Base-by-base conservation (phyloP, 768 basidiomycete genomes). In the Tricholoma matsutake region DNA sequence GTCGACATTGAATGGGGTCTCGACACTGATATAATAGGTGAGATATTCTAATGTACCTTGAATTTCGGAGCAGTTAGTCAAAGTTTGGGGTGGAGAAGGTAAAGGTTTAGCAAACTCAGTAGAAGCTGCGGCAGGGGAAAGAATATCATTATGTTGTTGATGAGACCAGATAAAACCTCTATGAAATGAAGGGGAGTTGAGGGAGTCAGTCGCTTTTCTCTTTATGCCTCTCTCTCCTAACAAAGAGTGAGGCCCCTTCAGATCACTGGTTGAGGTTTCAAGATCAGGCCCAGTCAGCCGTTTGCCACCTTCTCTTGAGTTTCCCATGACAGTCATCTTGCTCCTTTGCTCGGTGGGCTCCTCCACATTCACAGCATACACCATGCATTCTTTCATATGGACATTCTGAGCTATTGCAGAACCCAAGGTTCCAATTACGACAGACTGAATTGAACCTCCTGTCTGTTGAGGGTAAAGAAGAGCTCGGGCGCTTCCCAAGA, bases 1-100 rank as follows among this genome's bases (percentile, higher is more conserved):
- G n/a, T n/a, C n/a, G n/a, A n/a, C n/a, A n/a, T 72, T 61, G 49
- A 73, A 69, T 0, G 72, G 73, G 0, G 69, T 75, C 0, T 70
- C 62, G 29, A 76, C 67, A 7, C 67, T 56, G 31, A 72, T 68
- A 39, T 39, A 14, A 3, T 7, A 13, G 13, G 6, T 13, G 13
- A 39, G 37, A 14, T 39, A 39, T 8, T 39, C 7, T 8, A 39
- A 13, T 8, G 37, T 39, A 39, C 7, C 6, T 39, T 39, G 37
- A 39, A 39, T 39, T 3, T 39, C 13, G 13, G 37, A 3, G 13
- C 13, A 8, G 7, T 39, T 39, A 6, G 13, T 3, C 37, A 39
- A 39, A 13, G 6, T 13, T 13, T 14, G 7, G 3, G 13, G 37
- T 39, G 37, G 37, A 39, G 37, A 39, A 14, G 37, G 37, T 14